Percentiles rank a stretch among this genome's conserved stretches.
phyloP scores from a whole-genome alignment of 306 rosid genomes.

The Sechiopsis laciniata region DNA sequence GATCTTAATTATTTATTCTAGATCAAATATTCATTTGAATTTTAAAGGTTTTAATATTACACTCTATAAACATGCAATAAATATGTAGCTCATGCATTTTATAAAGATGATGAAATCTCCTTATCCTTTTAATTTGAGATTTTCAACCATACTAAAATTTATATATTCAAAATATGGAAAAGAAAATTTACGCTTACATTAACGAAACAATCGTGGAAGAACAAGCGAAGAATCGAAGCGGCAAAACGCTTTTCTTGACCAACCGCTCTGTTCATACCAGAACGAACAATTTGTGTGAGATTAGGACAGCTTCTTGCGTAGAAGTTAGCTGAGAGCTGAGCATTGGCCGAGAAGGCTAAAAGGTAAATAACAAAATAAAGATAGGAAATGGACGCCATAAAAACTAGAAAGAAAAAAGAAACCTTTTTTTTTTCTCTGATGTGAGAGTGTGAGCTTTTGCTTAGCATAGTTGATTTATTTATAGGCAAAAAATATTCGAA shows the following conservation, averaged over 20 bases:
- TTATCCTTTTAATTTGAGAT: too few relatives aligned
- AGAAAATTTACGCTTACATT: slow-evolving; percentile 12
- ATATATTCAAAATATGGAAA: too few relatives aligned
- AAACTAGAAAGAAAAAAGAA: neutral
- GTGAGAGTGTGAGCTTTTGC: neutral
- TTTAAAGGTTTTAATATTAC: too few relatives aligned
- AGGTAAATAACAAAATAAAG: slow-evolving; percentile 12
- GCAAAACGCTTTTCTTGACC: slow-evolving; percentile 42
- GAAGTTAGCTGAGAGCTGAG: slow-evolving; percentile 52
- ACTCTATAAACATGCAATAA: too few relatives aligned
- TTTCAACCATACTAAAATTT: too few relatives aligned
- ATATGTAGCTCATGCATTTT: too few relatives aligned
- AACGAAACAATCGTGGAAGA: slow-evolving; percentile 88
- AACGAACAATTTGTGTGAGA: slow-evolving; percentile 43
- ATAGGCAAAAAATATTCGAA: neutral
- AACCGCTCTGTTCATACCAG: slow-evolving; percentile 39
- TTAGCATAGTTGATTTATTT: neutral
- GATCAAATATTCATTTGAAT: too few relatives aligned
- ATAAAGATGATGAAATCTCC: too few relatives aligned
- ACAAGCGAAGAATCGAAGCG: slow-evolving; percentile 72
- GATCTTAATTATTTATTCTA: too few relatives aligned
- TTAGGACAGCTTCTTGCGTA: slow-evolving; percentile 50
- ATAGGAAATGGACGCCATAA: slow-evolving; percentile 32
- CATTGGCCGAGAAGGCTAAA: slow-evolving; percentile 33
- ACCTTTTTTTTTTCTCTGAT: too few relatives aligned